Percentiles rank a stretch among this genome's conserved stretches.
phyloP scores from a whole-genome alignment of 2,329 filamentous ascomycete species.

The Shiraia bambusicola region DNA sequence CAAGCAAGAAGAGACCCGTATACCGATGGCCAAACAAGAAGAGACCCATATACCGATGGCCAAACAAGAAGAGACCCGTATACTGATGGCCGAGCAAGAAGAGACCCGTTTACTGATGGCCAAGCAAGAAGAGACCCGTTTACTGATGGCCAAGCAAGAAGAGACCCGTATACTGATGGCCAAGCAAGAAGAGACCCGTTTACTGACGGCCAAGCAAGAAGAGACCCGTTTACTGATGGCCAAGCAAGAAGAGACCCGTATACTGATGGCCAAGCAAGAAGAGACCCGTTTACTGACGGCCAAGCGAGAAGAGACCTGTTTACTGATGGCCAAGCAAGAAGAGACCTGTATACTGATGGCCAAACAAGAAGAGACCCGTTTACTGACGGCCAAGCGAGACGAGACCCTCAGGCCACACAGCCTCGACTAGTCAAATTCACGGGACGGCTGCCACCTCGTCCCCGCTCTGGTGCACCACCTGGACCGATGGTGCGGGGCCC shows the following conservation, averaged over 20 bases:
- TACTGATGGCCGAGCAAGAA: background rate
- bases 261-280: too few relatives aligned
- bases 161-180: too few relatives aligned
- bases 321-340: slow-evolving; percentile 22
- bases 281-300: too few relatives aligned
- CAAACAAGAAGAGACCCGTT: slow-evolving; percentile 2
- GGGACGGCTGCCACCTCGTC: slow-evolving; percentile 9
- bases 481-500: slow-evolving; percentile 38
- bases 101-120: too few relatives aligned
- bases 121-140: too few relatives aligned
- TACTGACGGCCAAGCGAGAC: background rate
- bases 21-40: slow-evolving; percentile 22
- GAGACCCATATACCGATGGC: too few relatives aligned
- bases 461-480: slow-evolving; percentile 16
- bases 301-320: slow-evolving; percentile 24
- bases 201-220: too few relatives aligned
- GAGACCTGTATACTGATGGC: too few relatives aligned
- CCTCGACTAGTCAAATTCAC: slow-evolving; percentile 14
- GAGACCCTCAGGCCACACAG: background rate
- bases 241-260: too few relatives aligned
- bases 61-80: slow-evolving; percentile 2
- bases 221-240: too few relatives aligned
- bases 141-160: too few relatives aligned
- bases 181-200: too few relatives aligned
- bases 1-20: slow-evolving; percentile 24